Base-by-base conservation (phyloP, 192 early-diverging fungal genomes). In the Jimgerdemannia lactiflua region DNA sequence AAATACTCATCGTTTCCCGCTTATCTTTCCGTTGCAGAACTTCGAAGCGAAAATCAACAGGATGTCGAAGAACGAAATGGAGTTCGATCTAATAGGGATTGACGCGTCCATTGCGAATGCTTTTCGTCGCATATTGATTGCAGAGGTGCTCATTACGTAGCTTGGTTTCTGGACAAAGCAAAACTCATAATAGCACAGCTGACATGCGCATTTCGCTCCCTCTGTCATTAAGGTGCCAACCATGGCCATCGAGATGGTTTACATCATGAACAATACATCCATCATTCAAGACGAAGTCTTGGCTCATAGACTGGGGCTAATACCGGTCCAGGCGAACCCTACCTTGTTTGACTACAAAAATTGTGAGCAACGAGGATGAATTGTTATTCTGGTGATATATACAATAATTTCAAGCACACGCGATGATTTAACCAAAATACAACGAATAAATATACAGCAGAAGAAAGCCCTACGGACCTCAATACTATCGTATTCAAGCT, bases 231-330 rank as follows among this genome's bases (percentile, higher is more conserved):
- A 91, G 89, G 88, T 99, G 18, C 97, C 97, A 18, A 97, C 97
- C 1, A 95, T 99, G 97, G 97, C 97, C 4, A 97, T 98, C 65
- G 96, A 98, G 78, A 90, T 92, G 20, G 95, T 98, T 29, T 99
- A 91, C 80, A 86, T 98, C 64, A 86, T 92, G 82, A 93, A 97
- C 86, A 97, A 98, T 86, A 96, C 93, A 2, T 91, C 90, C 2
- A 88, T 99, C 59, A 88, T 99, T 74, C 92, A 94, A 68, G 97
- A 99, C 81, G 96, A 99, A 81, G 89, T 99, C 4, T 77, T 98
- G 64, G 92, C 97, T 17, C 96, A 97, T 70, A 90, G 97, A 39
- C 81, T 99, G 63, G 97, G 97, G 14, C 82, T 99, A 76, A 86
- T 99, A 66, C 97, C 97, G 59, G 95, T 99, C 71, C 82, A 89